A percentile compares a stretch with the other conserved stretches of the same genome.
phyloP scores from a whole-genome alignment of 805 yeast genomes.

The Isabelozyma heimii region DNA sequence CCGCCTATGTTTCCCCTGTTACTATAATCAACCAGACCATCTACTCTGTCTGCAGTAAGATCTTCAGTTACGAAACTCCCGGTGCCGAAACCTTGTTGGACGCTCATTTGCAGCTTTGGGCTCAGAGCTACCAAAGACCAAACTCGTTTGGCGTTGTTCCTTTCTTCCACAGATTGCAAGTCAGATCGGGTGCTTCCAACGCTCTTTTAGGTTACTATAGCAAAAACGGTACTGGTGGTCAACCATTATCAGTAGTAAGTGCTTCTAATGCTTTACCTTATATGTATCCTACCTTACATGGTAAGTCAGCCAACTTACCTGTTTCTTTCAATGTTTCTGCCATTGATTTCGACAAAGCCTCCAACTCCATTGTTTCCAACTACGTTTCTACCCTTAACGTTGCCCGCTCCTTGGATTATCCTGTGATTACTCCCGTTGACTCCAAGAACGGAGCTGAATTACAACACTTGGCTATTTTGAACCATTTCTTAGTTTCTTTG shows the following conservation, averaged over 20 bases:
- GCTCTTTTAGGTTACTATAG: conserved; percentile 70
- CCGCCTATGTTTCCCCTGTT: conserved; percentile 52
- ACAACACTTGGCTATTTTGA: conserved; percentile 63
- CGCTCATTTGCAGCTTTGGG: conserved; percentile 61
- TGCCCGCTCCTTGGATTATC: conserved; percentile 62
- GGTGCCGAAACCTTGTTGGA: conserved; percentile 63
- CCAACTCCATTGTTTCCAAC: conserved; percentile 58
- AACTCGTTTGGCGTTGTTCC: conserved; percentile 63
- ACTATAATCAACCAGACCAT: conserved; percentile 54
- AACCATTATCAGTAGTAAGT: conserved; percentile 48
- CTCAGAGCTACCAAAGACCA: conserved; percentile 41
- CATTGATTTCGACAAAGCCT: conserved; percentile 58
- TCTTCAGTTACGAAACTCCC: conserved; percentile 69
- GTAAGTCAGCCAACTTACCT: conserved; percentile 40
- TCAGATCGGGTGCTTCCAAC: conserved; percentile 82
- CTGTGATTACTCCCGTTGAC: conserved; percentile 67
- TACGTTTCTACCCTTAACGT: conserved; percentile 57
- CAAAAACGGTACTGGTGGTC: conserved; percentile 28
- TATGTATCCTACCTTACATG: conserved; percentile 60
- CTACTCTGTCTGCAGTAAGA: conserved; percentile 47
- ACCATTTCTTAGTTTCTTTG: conserved; percentile 55
- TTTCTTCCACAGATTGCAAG: conserved; percentile 57
- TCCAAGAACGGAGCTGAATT: conserved; percentile 50
- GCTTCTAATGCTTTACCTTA: conserved; percentile 67
- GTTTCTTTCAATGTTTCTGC: conserved; percentile 75